Evolutionary conservation across 1,284 basidiomycete genomes (phyloP), one percentile per base, ranked within the genome.

Genomic region (Papiliotrema fonsecae): DNA sequence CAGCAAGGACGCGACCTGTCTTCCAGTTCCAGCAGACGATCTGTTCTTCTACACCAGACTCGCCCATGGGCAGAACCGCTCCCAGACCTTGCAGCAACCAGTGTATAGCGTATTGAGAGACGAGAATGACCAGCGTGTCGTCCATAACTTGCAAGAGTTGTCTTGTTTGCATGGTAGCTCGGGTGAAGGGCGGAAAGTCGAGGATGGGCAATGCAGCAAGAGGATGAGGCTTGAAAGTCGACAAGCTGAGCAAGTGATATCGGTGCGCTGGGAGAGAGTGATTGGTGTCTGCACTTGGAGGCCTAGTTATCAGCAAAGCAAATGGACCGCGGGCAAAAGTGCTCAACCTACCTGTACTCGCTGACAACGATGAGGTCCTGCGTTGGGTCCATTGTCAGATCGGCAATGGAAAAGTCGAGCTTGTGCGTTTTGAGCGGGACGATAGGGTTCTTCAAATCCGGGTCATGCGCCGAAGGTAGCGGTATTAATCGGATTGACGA

Each of bases 1-100:
- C 63, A 7, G 59, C 55, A 6, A 74, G 51, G 0, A 72, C 64
- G 32, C 57, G 52, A 11, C 72, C 72, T 14, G 69, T 72, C 56
- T 68, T 72, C 72, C 72, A 74, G 50, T 74, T 70, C 69, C 69
- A 74, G 28, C 63, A 60, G 4, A 70, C 61, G 3, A 74, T 51
- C 52, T 70, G 67, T 51, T 72, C 69, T 26, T 69, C 63, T 24
- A 58, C 62, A 18, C 55, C 56, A 3, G 34, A 18, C 28, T 31
- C 52, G 14, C 50, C 55, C 19, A 55, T 52, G 25, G 41, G 49
- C 21, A 58, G 32, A 1, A 44, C 53, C 4, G 62, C 46, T 5
- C 57, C 62, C 19, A 72, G 28, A 4, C 65, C 62, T 31, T 60
- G 57, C 9, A 68, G 27, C 3, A 65, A 32, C 61, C 58, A 65